Evolutionary conservation across 768 basidiomycete genomes (phyloP).

Genomic region (Coprinopsis marcescibilis): DNA sequence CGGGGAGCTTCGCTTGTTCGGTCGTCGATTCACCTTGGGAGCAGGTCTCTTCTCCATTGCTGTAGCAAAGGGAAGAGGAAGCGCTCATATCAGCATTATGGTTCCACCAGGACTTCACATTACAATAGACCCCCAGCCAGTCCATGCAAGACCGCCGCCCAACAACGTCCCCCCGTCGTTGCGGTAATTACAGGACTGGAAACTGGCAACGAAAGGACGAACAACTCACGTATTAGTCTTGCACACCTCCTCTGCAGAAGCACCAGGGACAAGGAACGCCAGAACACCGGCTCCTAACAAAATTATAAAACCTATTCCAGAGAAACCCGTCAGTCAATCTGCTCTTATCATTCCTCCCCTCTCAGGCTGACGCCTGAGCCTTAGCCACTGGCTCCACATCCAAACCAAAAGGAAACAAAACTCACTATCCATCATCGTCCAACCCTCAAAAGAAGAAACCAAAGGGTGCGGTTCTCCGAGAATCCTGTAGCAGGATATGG

Average conservation of each 20-base stretch:
- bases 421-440: background rate
- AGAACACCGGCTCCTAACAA: background rate
- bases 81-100: too few relatives aligned
- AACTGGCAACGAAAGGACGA: too few relatives aligned
- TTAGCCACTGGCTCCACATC: background rate
- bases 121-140: too few relatives aligned
- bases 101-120: too few relatives aligned
- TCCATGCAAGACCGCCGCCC: too few relatives aligned
- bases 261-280: background rate
- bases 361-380: background rate
- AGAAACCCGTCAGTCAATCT: background rate
- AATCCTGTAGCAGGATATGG: background rate
- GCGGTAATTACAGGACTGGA: too few relatives aligned
- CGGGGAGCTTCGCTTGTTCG: slow-evolving; percentile 3
- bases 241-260: background rate
- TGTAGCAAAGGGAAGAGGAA: background rate
- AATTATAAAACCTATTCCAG: background rate
- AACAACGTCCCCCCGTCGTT: too few relatives aligned
- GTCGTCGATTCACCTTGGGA: background rate
- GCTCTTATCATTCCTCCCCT: background rate
- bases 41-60: background rate
- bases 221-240: too few relatives aligned
- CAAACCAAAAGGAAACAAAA: background rate
- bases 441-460: background rate
- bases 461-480: background rate